phyloP scores from a whole-genome alignment of 1,284 basidiomycete genomes.

The Malassezia caprae region DNA sequence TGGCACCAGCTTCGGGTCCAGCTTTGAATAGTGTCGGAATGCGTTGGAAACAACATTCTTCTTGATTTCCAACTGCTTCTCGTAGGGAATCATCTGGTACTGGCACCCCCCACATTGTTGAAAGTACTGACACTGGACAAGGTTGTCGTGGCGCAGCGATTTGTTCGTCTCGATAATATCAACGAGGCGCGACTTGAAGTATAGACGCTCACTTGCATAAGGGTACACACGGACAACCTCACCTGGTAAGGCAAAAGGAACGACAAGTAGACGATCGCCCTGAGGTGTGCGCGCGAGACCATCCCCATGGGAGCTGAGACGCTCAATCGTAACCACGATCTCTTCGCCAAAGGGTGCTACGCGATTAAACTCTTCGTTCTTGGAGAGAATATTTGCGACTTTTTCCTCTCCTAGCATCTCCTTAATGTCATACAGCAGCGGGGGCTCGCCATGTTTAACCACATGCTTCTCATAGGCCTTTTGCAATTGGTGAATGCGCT shows the following conservation, averaged over 20 bases:
- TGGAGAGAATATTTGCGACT: constrained; percentile 28
- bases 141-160: constrained; percentile 18
- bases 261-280: constrained; percentile 36
- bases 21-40: constrained; percentile 54
- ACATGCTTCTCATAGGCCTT: constrained; percentile 34
- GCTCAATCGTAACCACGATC: constrained; percentile 26
- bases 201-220: constrained; percentile 30
- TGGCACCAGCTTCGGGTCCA: constrained; percentile 59
- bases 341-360: constrained; percentile 28
- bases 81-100: constrained; percentile 61
- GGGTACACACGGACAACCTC: constrained; percentile 33
- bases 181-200: constrained; percentile 32
- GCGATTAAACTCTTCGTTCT: constrained; percentile 27
- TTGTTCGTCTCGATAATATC: constrained; percentile 20
- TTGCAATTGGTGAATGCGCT: constrained; percentile 29
- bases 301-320: constrained; percentile 43
- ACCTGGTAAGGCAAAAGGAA: constrained; percentile 36
- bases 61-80: constrained; percentile 75
- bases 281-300: constrained; percentile 34
- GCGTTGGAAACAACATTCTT: constrained; percentile 71
- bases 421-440: constrained; percentile 41
- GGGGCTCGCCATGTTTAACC: constrained; percentile 39
- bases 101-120: constrained; percentile 44
- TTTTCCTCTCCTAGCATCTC: constrained; percentile 30
- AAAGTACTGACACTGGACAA: constrained; percentile 45